phyloP scores from a whole-genome alignment of 2,329 filamentous ascomycete species.

The Chaetothyriales sp. region DNA sequence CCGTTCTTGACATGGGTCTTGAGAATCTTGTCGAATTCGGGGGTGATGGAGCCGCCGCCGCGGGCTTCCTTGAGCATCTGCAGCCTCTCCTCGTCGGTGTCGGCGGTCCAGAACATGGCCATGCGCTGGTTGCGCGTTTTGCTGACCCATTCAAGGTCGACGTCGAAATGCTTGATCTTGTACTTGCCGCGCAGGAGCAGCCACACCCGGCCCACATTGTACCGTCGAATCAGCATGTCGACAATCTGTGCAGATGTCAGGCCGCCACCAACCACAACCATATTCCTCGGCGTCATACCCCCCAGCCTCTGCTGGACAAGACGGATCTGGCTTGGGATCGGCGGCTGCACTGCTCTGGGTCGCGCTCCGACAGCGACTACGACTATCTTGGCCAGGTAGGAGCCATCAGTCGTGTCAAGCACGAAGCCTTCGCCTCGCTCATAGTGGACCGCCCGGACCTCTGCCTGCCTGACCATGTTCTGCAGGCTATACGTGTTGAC shows the following conservation, averaged over 20 bases:
- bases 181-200: conserved; percentile 48
- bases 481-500: conserved; percentile 43
- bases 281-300: conserved; percentile 27
- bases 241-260: conserved; percentile 61
- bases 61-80: conserved; percentile 51
- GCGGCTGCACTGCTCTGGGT: conserved; percentile 13
- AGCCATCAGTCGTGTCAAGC: conserved; percentile 38
- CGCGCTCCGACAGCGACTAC: conserved; percentile 50
- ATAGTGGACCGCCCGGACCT: conserved; percentile 47
- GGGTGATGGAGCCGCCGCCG: conserved; percentile 63
- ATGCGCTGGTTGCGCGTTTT: conserved; percentile 69
- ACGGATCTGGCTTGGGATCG: conserved; percentile 20
- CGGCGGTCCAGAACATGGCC: conserved; percentile 61
- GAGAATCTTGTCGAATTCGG: conserved; percentile 50
- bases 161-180: conserved; percentile 60
- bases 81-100: conserved; percentile 53
- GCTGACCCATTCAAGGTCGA: conserved; percentile 63
- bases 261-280: conserved; percentile 60
- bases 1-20: conserved; percentile 42
- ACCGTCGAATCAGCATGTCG: conserved; percentile 48
- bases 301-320: conserved; percentile 39
- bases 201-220: conserved; percentile 49
- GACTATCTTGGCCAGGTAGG: conserved; percentile 45
- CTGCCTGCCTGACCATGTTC: conserved; percentile 43
- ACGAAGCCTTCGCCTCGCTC: conserved; percentile 43